These are phyloP conservation scores for Phytophthora ohioensis DNA, from an alignment of 352 stramenopile species.

Conservation along the genomic window DNA sequence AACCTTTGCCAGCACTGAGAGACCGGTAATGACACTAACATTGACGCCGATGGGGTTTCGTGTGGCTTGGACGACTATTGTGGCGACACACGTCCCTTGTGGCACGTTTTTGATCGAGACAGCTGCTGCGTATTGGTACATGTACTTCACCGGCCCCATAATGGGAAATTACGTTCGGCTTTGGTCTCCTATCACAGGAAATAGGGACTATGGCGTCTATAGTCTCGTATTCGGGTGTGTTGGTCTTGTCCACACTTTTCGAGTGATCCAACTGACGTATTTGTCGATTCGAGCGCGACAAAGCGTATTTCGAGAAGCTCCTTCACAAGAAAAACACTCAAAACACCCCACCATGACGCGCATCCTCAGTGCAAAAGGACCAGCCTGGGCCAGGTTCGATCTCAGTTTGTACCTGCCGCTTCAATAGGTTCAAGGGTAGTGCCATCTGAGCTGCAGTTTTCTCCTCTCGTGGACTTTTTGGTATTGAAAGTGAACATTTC, in stretches of 20 bases:
- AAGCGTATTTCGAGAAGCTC: neutral
- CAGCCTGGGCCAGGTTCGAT: neutral
- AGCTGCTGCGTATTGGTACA: slow-evolving; percentile 1
- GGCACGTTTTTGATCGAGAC: neutral
- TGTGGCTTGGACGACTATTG: neutral
- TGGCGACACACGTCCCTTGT: neutral
- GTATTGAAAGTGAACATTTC: slow-evolving; percentile 27
- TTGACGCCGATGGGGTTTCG: neutral
- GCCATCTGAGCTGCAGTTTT: neutral
- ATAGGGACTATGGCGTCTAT: neutral
- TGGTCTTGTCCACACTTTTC: neutral
- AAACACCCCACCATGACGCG: neutral
- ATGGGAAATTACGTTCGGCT: slow-evolving; percentile 8
- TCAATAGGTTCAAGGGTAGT: neutral
- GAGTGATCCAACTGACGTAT: neutral
- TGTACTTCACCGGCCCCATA: slow-evolving; percentile 4
- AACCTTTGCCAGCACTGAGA: no score
- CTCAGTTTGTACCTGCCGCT: neutral
- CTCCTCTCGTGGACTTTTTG: slow-evolving; percentile 2
- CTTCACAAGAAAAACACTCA: neutral
- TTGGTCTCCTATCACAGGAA: neutral
- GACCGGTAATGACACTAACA: neutral
- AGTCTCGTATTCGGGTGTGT: neutral
- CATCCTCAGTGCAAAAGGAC: neutral
- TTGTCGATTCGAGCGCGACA: neutral